Base-by-base conservation (phyloP, 371 early-diverging fungal genomes). In the Mortierella sp. region DNA sequence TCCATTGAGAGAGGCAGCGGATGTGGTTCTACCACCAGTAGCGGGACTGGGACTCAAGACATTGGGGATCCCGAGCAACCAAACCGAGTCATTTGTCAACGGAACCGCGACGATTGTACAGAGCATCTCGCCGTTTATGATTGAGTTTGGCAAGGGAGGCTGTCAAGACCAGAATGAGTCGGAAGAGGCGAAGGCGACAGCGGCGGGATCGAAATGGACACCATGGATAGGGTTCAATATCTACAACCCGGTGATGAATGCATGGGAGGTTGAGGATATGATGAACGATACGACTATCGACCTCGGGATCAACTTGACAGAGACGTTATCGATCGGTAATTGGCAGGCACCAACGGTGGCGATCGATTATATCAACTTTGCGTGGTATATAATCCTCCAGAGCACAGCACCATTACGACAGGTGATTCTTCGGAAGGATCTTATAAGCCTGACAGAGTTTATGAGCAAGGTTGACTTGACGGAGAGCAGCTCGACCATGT, bases 191-290 rank as follows among this genome's bases (percentile, higher is more conserved):
- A 41, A 35, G 14, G 44, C 38, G 38, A 32, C 38, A 29, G 46
- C 49, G 41, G 21, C 46, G 18, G 44, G 49, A 71, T 56, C 46
- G 18, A 29, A 68, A 27, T 38, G 51, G 41, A 68, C 68, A 10
- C 80, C 81, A 3, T 78, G 84, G 84, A 86, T 86, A 35, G 86
- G 77, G 2, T 86, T 86, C 55, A 86, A 82, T 41, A 82, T 82
- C 1, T 86, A 79, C 44, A 82, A 86, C 55, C 82, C 80, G 0
- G 70, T 82, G 41, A 79, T 79, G 82, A 86, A 86, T n/a, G 65
- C 72, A 0, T 86, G 86, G 86, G 58, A 86, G 38, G 14, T 18
- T 3, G 21, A 8, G 24, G 68, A 68, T 41, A 41, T 68, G 68
- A 68, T 68, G 41, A 68, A 68, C 41, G 41, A 68, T 38, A 68